Evolutionary conservation across 73 alveolate genomes (phyloP), one percentile per base, ranked within the genome.

Genomic region (Paramecium sexaurelia): DNA sequence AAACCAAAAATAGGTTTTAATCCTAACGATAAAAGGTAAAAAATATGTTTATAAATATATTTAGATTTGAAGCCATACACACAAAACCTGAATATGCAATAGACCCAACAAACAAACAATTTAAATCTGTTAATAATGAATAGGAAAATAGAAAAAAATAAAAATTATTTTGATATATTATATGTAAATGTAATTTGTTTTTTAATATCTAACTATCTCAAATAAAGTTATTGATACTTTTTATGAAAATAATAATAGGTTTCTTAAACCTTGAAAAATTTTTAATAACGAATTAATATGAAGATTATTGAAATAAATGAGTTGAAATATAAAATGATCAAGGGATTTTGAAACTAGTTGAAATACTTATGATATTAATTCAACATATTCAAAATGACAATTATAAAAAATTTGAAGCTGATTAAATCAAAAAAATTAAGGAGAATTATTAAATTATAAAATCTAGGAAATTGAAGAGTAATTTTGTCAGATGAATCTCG

Each of bases 101-200:
- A n/a, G 99, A 96, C 95, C 99, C 99, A 43, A 96, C 99, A 33
- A 90, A 96, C 84, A 96, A 95, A 91, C 10, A 71, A 41, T 78
- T 73, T 89, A 89, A 75, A 90, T 47, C 37, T 43, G 85, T 19
- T 82, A 41, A 41, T 27, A 32, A 87, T 35, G 66, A 33, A 39
- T 87, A 40, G 26, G 92, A 29, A 41, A 0, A 36, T 29, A 87
- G 86, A 32, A 27, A 68, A 24, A 47, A 85, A 8, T 75, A 33
- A 26, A 87, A n/a, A 37, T 75, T 83, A 73, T 26, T 83, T 78
- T 75, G 87, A 40, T 68, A 17, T 51, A n/a, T 51, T n/a, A 45
- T 51, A 51, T 51, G 67, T 51, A 51, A 4, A 51, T 51, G 67
- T 51, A 51, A 51, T 51, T 51, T 51, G 32, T 45, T 51, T 51